Evolutionary conservation across 179 eudicot genomes (phyloP), one percentile per base, ranked within the genome.

Genomic region (Patellifolia procumbens): DNA sequence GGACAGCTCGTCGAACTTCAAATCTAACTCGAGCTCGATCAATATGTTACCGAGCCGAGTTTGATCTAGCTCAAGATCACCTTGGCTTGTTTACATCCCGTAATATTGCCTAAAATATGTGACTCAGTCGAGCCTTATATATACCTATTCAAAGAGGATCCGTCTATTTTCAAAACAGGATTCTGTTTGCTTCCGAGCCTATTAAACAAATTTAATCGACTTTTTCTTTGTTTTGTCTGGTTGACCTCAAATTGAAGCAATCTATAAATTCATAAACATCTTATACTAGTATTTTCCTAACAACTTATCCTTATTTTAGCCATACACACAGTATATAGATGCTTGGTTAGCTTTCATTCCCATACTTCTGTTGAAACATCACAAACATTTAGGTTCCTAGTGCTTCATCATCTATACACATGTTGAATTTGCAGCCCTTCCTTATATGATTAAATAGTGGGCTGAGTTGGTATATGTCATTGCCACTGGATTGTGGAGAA

Each of bases 381-480:
- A 13, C 82, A 74, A 74, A 49, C 35, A 26, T 74, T 24, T 74
- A 66, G 72, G 72, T 71, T 72, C 22, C 2, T 3, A 53, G 78
- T 65, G 67, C 62, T 42, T 66, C 53, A 52, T 79, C 78, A 66
- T 74, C 59, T 19, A 66, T 42, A 66, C 72, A 67, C 67, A 79
- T 55, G 71, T 79, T 74, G 82, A 79, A 77, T 34, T 58, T 56
- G 43, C 76, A 70, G 74, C 65, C 24, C 48, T 74, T 77, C 11
- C 67, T 71, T 34, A 24, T 68, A 29, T 48, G 20, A 75, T 79
- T 56, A 51, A 31, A 65, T 13, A 45, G 11, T 72, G 26, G 28
- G 26, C 32, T 74, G 34, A 66, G 82, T 79, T 62, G 86, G 83
- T 80, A 76, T 60, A 75, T 76, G 83, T 83, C 86, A 74, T 80